Conservation (phyloP, 305 asterid genomes). For the Fraxinus velutina region DNA sequence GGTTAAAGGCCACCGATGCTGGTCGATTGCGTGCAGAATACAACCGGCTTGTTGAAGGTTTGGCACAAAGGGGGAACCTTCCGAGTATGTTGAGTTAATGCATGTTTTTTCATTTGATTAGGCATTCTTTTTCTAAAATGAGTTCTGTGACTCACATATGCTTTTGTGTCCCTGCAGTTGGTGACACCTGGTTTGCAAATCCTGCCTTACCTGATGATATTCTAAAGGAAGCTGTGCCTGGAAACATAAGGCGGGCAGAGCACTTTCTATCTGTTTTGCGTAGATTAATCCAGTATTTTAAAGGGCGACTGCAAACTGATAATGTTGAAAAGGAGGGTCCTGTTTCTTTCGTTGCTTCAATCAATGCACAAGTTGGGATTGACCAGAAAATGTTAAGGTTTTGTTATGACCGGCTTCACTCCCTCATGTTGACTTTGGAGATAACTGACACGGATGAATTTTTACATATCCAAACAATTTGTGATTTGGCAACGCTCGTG, state of each 20-base stretch:
- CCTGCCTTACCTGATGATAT: slow-evolving; percentile 91
- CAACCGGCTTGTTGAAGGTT: slow-evolving; percentile 91
- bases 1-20: slow-evolving; percentile 99
- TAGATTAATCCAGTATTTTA: slow-evolving; percentile 80
- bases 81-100: slow-evolving; percentile 53
- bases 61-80: slow-evolving; percentile 86
- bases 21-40: slow-evolving; percentile 96
- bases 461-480: slow-evolving; percentile 82
- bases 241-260: slow-evolving; percentile 95
- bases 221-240: slow-evolving; percentile 94
- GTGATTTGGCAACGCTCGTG: slow-evolving; percentile 94
- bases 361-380: slow-evolving; percentile 84
- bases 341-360: slow-evolving; percentile 82
- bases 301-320: slow-evolving; percentile 74
- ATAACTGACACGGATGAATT: slow-evolving; percentile 93
- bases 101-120: slow-evolving; percentile 5
- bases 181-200: slow-evolving; percentile 79
- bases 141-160: slow-evolving; percentile 13
- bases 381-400: slow-evolving; percentile 89
- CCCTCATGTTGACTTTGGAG: slow-evolving; percentile 88
- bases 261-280: slow-evolving; percentile 91
- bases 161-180: slow-evolving; percentile 42
- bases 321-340: slow-evolving; percentile 97
- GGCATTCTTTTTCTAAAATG: slow-evolving; percentile 15
- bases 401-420: slow-evolving; percentile 93